phyloP scores from a whole-genome alignment of 2,329 filamentous ascomycete genomes.

The Daldinia sp. region DNA sequence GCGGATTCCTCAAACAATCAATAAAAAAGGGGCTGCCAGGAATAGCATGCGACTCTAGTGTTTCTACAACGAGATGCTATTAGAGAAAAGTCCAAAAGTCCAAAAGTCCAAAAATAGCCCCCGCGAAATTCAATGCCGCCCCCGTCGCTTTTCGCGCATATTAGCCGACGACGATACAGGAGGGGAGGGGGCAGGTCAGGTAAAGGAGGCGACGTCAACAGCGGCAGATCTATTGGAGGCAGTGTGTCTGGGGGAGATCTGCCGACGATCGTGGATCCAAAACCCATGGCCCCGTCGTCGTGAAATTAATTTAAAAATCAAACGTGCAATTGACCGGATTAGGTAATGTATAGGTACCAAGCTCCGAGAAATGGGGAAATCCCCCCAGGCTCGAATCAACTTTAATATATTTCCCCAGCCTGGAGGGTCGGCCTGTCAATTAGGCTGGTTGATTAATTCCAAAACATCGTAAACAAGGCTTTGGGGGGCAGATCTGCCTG shows the following conservation, averaged over 20 bases:
- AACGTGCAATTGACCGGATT: constrained; percentile 23
- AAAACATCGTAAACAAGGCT: not conserved
- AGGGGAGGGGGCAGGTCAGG: constrained; percentile 11
- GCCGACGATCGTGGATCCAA: constrained; percentile 28
- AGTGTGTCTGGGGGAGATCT: constrained; percentile 19
- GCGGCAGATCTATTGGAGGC: constrained; percentile 32
- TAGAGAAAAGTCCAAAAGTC: not conserved
- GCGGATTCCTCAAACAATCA: not conserved
- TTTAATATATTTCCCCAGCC: constrained; percentile 37
- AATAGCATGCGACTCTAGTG: not conserved
- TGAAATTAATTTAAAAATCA: constrained; percentile 30
- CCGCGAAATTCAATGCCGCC: constrained; percentile 22
- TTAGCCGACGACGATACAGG: constrained; percentile 32
- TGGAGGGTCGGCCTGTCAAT: constrained; percentile 37
- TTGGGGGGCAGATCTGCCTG: not conserved
- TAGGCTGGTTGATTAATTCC: constrained; percentile 41
- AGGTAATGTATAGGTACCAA: constrained; percentile 32
- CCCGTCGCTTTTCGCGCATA: constrained; percentile 17
- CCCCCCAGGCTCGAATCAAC: constrained; percentile 21
- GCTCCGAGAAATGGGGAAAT: constrained; percentile 30
- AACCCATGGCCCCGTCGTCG: constrained; percentile 11
- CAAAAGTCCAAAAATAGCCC: not conserved
- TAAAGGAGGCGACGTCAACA: constrained; percentile 16
- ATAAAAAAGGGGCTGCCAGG: not conserved
- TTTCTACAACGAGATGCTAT: constrained; percentile 1